Evolutionary conservation across 1,284 basidiomycete species (phyloP), one percentile per base, ranked within the genome.

Genomic region (Ustilago vetiveriae): DNA sequence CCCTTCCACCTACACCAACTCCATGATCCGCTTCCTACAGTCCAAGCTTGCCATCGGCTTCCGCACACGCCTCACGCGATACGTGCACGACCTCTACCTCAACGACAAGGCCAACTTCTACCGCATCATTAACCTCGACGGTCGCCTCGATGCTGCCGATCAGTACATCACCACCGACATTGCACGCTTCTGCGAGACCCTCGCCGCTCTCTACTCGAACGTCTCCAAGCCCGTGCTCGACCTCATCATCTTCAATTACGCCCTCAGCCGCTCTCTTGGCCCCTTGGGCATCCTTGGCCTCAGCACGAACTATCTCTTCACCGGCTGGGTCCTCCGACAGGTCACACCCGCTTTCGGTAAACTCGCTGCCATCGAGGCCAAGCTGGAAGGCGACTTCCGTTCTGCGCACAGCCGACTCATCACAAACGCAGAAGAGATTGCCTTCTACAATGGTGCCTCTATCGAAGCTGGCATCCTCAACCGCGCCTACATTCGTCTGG

Each of bases 291-390:
- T 92, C 0, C 72, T 89, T 2, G 85, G 94, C 11, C 85, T 98
- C 14, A 90, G 92, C 74, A 84, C 86, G 32, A 94, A 93, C 76
- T 97, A 97, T 82, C 90, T 92, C 58, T 83, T 89, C 23, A 97
- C 94, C 0, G 91, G 91, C 3, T 85, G 87, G 75, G 90, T 97
- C 42, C 83, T 98, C 7, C 86, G 89, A 33, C 88, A 80, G 32
- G 92, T 92, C 14, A 96, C 94, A 0, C 95, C 95, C 0, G 92
- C 94, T 0, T 98, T 98, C 82, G 95, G 94, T 0, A 88, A 90
- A 42, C 86, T 98, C 23, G 92, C 94, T 0, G 92, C 92, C 1
- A 87, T 92, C 5, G 93, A 97, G 80, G 92, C 93, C 0, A 88
- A 90, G 40, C 78, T 88, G 8, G 87, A 87, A 78, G 95, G 95